Evolutionary conservation across 768 basidiomycete genomes (phyloP).

Genomic region (Asterophora parasitica): DNA sequence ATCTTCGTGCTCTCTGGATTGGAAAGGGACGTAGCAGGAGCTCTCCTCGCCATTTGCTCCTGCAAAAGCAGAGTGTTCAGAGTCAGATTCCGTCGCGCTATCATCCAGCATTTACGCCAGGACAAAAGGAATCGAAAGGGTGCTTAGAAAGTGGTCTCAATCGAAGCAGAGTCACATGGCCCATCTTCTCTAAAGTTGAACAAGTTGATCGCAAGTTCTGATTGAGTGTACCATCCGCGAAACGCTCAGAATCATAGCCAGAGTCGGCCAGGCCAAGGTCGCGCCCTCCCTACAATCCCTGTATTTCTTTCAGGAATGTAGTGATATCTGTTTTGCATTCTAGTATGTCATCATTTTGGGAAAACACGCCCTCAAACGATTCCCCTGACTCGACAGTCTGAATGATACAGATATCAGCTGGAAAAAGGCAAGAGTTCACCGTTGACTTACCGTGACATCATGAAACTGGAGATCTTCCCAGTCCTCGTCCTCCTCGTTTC

Average conservation of each 20-base stretch:
- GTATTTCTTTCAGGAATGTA: conserved; percentile 52
- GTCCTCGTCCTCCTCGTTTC: conserved; percentile 71
- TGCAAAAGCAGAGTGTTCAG: conserved; percentile 22
- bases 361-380: conserved; percentile 61
- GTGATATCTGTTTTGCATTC: conserved; percentile 53
- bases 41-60: background rate
- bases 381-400: conserved; percentile 57
- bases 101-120: conserved; percentile 12
- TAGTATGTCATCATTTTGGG: conserved; percentile 45
- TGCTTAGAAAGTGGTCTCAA: no score
- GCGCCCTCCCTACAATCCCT: conserved; percentile 36
- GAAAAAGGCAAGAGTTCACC: conserved; percentile 1
- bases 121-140: no score
- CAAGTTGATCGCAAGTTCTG: no score
- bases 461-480: conserved; percentile 70
- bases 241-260: no score
- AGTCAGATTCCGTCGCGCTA: conserved; percentile 56
- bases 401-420: conserved; percentile 8
- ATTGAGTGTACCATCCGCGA: no score
- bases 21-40: background rate
- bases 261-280: background rate
- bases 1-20: background rate
- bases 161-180: no score
- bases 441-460: conserved; percentile 51
- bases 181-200: no score